These are phyloP conservation scores for Lichtheimia ornata DNA, from an alignment of 371 early-diverging fungal species.

Conservation along the genomic window DNA sequence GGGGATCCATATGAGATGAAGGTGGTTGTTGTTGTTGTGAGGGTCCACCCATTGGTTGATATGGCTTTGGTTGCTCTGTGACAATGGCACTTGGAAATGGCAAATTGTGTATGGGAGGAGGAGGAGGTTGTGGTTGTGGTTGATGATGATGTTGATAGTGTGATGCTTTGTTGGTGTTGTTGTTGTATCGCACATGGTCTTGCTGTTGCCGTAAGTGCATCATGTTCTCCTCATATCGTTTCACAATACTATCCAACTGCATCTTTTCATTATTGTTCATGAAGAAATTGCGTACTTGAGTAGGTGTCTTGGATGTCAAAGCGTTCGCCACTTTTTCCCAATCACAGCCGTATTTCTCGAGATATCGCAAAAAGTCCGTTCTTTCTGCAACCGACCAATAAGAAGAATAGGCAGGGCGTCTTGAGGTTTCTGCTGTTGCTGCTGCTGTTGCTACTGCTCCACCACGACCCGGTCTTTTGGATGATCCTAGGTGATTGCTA, in stretches of 20 bases:
- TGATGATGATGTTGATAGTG: constrained; percentile 18
- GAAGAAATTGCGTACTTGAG: constrained; percentile 86
- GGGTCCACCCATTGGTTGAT: no score
- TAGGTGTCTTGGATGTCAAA: constrained; percentile 77
- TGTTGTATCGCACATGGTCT: neutral
- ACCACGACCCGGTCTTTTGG: constrained; percentile 21
- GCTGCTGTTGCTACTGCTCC: constrained; percentile 26
- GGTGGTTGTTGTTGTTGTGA: no score
- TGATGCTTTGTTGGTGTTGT: constrained; percentile 13
- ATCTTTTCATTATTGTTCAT: constrained; percentile 72
- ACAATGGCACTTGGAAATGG: constrained; percentile 31
- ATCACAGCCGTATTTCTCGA: constrained; percentile 69
- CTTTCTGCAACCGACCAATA: constrained; percentile 89
- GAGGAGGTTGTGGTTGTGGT: no score
- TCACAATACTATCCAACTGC: constrained; percentile 53
- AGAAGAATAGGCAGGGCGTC: constrained; percentile 66
- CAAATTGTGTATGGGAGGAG: constrained; percentile 19
- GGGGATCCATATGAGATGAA: constrained; percentile 3
- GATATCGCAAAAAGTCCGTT: constrained; percentile 64
- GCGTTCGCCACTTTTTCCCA: constrained; percentile 78
- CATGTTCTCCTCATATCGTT: constrained; percentile 28
- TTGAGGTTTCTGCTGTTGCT: constrained; percentile 20
- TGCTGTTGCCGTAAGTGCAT: constrained; percentile 17
- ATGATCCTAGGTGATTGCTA: neutral
- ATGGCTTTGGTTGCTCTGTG: constrained; percentile 11